Base-by-base conservation (phyloP, 352 stramenopile genomes). In the Phytophthora ohioensis region DNA sequence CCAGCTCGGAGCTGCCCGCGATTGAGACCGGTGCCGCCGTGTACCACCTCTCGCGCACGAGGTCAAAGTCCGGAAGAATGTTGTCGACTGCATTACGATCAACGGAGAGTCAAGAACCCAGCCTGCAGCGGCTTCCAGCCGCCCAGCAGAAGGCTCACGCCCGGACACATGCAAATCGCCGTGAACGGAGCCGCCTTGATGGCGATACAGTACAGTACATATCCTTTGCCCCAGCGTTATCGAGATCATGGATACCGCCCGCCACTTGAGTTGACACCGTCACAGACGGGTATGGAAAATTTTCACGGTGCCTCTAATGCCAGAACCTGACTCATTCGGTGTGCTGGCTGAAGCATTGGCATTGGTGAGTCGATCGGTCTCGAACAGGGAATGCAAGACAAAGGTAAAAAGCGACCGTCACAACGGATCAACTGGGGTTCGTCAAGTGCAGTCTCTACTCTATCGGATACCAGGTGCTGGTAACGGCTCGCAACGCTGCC, bases 21-120 rank as follows among this genome's bases (percentile, higher is more conserved):
- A 54, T 10, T 32, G 4, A 27, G 39, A 21, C 45, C 53, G 13
- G 13, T 32, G 58, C 38, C 34, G 52, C n/a, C 42, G 17, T 56
- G 69, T 78, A 75, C 71, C 71, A 78, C 67, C 61, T 78, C 71
- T 75, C 60, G 47, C 67, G 65, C 66, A 75, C 65, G 70, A 52
- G 71, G 71, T 53, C 65, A 62, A 53, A 67, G 70, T 77, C 70
- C 45, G 35, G 21, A 51, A 62, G 63, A 70, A 69, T 38, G 47
- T 59, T 51, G 60, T 75, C 52, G 65, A 67, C 47, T 72, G 67
- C 65, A 57, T 71, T 64, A 65, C 49, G 60, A 71, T 70, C 46
- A 66, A 69, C 35, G 52, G 42, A 64, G 31, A 55, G 42, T 10
- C 7, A 47, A 27, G n/a, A 57, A 35, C 17, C 12, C 42, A 35